Conservation (phyloP, 2,329 filamentous ascomycete genomes). For the Grosmannia penicillata region DNA sequence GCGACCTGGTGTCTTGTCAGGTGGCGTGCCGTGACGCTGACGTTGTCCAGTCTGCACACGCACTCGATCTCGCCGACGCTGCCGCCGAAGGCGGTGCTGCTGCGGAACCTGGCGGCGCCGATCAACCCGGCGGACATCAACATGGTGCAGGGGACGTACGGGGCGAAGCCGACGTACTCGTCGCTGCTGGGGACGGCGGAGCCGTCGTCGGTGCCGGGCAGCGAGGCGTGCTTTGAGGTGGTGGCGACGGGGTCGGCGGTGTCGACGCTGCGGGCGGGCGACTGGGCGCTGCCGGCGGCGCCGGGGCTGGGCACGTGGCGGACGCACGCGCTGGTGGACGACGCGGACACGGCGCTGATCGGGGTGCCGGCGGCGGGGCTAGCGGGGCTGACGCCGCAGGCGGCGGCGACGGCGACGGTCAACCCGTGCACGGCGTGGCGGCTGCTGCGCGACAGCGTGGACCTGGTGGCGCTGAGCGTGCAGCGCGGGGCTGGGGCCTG, state of each 20-base stretch:
- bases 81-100: conserved; percentile 48
- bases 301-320: conserved; percentile 89
- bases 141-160: conserved; percentile 93
- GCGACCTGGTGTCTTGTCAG: too few relatives aligned
- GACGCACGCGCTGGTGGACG: conserved; percentile 63
- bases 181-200: conserved; percentile 58
- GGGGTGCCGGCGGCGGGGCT: conserved; percentile 30
- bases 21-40: too few relatives aligned
- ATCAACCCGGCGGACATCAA: conserved; percentile 98
- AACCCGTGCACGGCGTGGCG: conserved; percentile 93
- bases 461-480: conserved; percentile 30
- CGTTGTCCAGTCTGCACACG: conserved; percentile 41
- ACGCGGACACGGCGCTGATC: conserved; percentile 41
- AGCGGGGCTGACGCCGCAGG: conserved; percentile 46
- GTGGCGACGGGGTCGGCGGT: conserved; percentile 47
- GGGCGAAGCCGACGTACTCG: conserved; percentile 65
- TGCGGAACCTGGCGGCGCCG: conserved; percentile 78
- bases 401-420: conserved; percentile 77
- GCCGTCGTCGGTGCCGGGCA: conserved; percentile 68
- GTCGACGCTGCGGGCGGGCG: conserved; percentile 48
- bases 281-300: conserved; percentile 83
- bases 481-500: conserved; percentile 57
- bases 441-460: conserved; percentile 71
- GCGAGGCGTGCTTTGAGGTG: conserved; percentile 93
- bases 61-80: conserved; percentile 67